These are phyloP conservation scores for Petasospora fabianii DNA, from an alignment of 1,139 yeast species.

Conservation along the genomic window DNA sequence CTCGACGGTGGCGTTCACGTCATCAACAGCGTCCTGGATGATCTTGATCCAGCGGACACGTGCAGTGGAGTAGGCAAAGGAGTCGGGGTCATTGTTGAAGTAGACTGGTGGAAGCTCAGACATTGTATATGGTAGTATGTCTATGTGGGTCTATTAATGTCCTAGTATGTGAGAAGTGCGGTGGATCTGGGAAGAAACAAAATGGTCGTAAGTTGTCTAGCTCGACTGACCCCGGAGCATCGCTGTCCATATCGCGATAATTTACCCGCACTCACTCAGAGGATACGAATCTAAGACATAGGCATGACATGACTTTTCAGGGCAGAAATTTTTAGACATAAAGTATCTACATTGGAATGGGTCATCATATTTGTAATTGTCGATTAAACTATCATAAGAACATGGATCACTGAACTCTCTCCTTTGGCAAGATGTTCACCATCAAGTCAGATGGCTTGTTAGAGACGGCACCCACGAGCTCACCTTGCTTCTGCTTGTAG, in stretches of 20 bases:
- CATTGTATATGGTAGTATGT: slow-evolving; percentile 1
- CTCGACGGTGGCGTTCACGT: slow-evolving; percentile 39
- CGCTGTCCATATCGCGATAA: no score
- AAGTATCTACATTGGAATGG: no score
- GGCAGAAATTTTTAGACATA: no score
- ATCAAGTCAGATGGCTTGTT: slow-evolving; percentile 56
- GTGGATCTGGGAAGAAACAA: no score
- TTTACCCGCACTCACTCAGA: no score
- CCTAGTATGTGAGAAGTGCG: no score
- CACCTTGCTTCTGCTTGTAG: slow-evolving; percentile 45
- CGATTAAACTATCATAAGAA: no score
- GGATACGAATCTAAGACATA: no score
- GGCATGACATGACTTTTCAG: no score
- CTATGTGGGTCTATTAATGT: not conserved
- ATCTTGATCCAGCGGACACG: slow-evolving; percentile 86
- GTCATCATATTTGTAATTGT: not conserved
- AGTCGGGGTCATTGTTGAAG: slow-evolving; percentile 61
- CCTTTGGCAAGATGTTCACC: slow-evolving; percentile 79
- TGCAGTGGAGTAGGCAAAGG: slow-evolving; percentile 82
- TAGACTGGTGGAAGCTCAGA: slow-evolving; percentile 40
- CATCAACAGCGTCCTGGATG: slow-evolving; percentile 62
- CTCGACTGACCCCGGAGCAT: no score
- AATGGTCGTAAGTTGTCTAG: no score
- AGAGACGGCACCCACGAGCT: slow-evolving; percentile 43
- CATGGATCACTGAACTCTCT: slow-evolving; percentile 60